Evolutionary conservation across 768 basidiomycete genomes (phyloP).

Genomic region (Roridomyces roridus): DNA sequence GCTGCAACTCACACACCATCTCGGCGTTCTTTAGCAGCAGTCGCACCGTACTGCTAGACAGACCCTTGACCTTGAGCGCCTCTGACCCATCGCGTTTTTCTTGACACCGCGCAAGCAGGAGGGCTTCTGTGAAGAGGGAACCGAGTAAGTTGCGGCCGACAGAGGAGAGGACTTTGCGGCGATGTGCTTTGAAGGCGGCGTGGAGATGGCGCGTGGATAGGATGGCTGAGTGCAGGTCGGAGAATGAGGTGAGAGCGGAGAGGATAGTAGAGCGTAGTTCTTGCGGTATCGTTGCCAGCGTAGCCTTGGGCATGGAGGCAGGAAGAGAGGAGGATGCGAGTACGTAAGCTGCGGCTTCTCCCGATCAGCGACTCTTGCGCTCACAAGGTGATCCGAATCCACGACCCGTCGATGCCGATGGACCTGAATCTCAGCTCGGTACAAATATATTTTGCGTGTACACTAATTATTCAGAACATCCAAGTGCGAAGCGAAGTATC

Average conservation of each 20-base stretch:
- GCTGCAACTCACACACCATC: conserved; percentile 6
- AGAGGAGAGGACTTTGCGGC: conserved; percentile 3
- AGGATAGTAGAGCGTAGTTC: conserved; percentile 7
- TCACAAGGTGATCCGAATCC: no score
- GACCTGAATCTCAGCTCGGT: no score
- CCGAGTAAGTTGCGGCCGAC: conserved; percentile 17
- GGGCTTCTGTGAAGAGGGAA: conserved; percentile 7
- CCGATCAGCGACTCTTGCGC: no score
- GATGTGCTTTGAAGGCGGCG: conserved; percentile 3
- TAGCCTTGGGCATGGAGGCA: no score
- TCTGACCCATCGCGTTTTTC: conserved; percentile 8
- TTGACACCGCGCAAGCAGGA: conserved; percentile 9
- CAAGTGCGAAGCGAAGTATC: no score
- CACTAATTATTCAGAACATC: no score
- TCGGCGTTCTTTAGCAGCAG: conserved; percentile 8
- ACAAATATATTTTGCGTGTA: no score
- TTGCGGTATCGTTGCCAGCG: conserved; percentile 1
- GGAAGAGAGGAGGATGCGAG: no score
- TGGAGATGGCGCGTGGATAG: conserved; percentile 7
- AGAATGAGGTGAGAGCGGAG: not conserved
- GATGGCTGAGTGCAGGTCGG: conserved; percentile 1
- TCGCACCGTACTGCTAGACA: not conserved
- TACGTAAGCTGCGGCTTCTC: no score
- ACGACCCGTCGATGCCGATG: no score
- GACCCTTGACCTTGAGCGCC: conserved; percentile 7